phyloP scores from a whole-genome alignment of 805 yeast species.

The Suhomyces sp. region DNA sequence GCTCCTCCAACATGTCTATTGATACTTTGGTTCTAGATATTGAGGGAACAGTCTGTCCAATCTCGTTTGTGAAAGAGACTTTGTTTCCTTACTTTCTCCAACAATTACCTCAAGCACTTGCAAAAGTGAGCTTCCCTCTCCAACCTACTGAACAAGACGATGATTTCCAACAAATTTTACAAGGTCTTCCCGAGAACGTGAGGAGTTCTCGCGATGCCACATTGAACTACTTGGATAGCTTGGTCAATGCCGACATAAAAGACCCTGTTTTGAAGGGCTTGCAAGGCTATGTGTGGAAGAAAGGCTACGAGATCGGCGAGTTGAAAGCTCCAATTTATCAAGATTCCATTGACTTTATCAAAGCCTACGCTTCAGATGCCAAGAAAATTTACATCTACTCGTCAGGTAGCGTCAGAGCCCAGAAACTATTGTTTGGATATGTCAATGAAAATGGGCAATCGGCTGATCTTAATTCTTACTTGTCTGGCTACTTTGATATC shows the following conservation, averaged over 20 bases:
- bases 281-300: slow-evolving; percentile 81
- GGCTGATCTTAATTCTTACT: slow-evolving; percentile 49
- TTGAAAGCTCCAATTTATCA: slow-evolving; percentile 71
- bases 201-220: slow-evolving; percentile 30
- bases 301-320: slow-evolving; percentile 75
- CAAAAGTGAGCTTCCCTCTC: slow-evolving; percentile 22
- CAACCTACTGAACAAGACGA: slow-evolving; percentile 10
- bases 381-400: slow-evolving; percentile 68
- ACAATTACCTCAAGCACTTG: slow-evolving; percentile 42
- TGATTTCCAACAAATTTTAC: slow-evolving; percentile 31
- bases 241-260: slow-evolving; percentile 70
- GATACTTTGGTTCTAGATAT: slow-evolving; percentile 57
- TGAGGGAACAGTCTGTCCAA: slow-evolving; percentile 93
- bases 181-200: slow-evolving; percentile 44
- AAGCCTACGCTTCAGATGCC: slow-evolving; percentile 27
- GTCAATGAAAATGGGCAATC: slow-evolving; percentile 42
- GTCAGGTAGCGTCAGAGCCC: slow-evolving; percentile 87
- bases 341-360: slow-evolving; percentile 65
- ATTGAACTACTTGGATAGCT: slow-evolving; percentile 46
- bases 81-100: slow-evolving; percentile 72
- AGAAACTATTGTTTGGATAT: slow-evolving; percentile 68
- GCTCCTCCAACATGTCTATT: background rate
- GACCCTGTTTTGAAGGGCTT: slow-evolving; percentile 72
- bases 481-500: slow-evolving; percentile 80
- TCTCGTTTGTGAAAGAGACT: slow-evolving; percentile 77